Evolutionary conservation across 2,329 filamentous ascomycete species (phyloP).

Genomic region (Rutstroemia sp.): DNA sequence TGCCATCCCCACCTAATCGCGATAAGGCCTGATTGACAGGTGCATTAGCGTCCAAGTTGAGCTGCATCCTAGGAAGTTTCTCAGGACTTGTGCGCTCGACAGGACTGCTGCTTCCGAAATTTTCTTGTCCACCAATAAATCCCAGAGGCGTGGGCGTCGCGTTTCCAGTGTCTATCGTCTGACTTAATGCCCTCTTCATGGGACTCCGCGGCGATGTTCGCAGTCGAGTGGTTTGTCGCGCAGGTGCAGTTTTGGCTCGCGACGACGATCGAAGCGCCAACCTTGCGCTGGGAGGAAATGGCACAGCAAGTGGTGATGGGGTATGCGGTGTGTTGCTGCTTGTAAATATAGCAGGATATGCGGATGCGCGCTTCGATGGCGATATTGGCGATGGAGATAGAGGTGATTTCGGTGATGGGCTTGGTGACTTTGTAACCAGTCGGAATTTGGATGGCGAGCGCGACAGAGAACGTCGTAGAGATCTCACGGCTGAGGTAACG

Average conservation of each 20-base stretch:
- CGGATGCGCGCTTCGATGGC: constrained; percentile 36
- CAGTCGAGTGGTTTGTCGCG: constrained; percentile 49
- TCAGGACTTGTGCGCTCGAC: constrained; percentile 42
- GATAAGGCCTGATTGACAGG: constrained; percentile 44
- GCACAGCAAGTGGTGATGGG: constrained; percentile 51
- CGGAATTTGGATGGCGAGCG: constrained; percentile 89
- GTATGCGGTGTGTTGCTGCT: constrained; percentile 32
- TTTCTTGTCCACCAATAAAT: constrained; percentile 35
- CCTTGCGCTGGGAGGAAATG: constrained; percentile 59
- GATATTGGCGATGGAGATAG: constrained; percentile 51
- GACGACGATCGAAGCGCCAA: constrained; percentile 58
- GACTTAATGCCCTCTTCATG: constrained; percentile 65
- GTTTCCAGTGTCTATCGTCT: constrained; percentile 63
- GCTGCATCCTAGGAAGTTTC: constrained; percentile 40
- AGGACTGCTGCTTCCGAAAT: constrained; percentile 34
- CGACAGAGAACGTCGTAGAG: constrained; percentile 79
- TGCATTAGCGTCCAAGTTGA: constrained; percentile 43
- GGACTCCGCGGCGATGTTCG: constrained; percentile 76
- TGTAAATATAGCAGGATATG: constrained; percentile 42
- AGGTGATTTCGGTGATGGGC: constrained; percentile 44
- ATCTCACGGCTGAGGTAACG: constrained; percentile 72
- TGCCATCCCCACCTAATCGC: constrained; percentile 41
- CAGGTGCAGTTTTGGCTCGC: constrained; percentile 49
- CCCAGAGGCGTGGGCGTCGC: constrained; percentile 36
- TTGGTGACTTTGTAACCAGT: constrained; percentile 42